Evolutionary conservation across 768 basidiomycete species (phyloP).

Genomic region (Termitomyces sp.): DNA sequence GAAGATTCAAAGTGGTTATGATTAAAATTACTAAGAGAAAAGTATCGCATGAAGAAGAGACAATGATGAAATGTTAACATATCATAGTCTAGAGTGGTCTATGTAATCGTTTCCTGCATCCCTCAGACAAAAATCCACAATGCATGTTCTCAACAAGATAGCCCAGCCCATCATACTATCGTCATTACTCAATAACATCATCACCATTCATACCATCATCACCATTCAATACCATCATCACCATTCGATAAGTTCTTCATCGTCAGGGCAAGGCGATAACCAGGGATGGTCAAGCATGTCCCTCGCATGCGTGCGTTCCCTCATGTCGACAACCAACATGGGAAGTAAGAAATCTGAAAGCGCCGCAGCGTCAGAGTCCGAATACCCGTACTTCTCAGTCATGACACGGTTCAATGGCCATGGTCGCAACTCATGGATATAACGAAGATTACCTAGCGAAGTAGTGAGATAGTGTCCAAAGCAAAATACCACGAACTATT

Average conservation of each 20-base stretch:
- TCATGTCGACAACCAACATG: slow-evolving; percentile 70
- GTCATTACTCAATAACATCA: background rate
- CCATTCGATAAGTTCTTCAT: slow-evolving; percentile 41
- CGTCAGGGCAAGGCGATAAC: slow-evolving; percentile 42
- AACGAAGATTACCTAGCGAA: slow-evolving; percentile 55
- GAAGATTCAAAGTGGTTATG: background rate
- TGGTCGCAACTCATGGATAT: slow-evolving; percentile 68
- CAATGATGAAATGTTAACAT: background rate
- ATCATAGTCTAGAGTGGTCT: slow-evolving; percentile 3
- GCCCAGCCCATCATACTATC: no score
- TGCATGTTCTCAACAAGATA: background rate
- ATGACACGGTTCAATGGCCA: slow-evolving; percentile 85
- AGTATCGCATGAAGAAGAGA: background rate
- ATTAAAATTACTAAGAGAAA: no score
- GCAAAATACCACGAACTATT: background rate
- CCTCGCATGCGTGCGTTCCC: slow-evolving; percentile 61
- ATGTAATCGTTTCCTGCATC: background rate
- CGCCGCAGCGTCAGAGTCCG: slow-evolving; percentile 47
- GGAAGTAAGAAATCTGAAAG: slow-evolving; percentile 68
- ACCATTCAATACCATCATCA: slow-evolving; percentile 18
- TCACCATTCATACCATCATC: slow-evolving; percentile 38
- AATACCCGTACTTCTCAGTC: slow-evolving; percentile 82
- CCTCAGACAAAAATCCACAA: background rate
- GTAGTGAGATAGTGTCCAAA: background rate
- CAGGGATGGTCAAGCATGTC: slow-evolving; percentile 75